Base-by-base conservation (phyloP, 495 filamentous ascomycete genomes). In the Podospora pseudocomata region DNA sequence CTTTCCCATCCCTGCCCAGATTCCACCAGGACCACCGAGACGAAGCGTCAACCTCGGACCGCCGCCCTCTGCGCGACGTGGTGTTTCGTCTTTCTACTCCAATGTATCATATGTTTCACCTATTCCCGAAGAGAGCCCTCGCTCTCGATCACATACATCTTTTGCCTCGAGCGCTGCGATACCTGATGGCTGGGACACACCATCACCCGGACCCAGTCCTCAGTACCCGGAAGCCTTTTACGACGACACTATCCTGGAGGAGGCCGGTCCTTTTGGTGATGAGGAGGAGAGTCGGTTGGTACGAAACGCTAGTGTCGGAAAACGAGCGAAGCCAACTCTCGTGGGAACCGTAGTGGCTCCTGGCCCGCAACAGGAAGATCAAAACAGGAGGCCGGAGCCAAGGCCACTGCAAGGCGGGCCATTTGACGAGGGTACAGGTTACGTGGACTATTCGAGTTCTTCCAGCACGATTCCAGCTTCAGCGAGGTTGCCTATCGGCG, bases 131-230 rank as follows among this genome's bases (percentile, higher is more conserved):
- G 93, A 97, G 74, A 83, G 86, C 63, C 83, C 86, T 1, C 82
- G 87, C 39, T 80, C 86, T 57, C 81, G 86, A 60, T 83, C 82
- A 16, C 86, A 89, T 73, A 86, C 85, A 20, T 94, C 92, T 0
- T 91, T 89, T 73, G 92, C 92, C 7, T 96, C 93, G 6, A 96
- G 92, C 76, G 86, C 87, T 64, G 90, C 87, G 0, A 91, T 96
- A 65, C 92, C 93, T 2, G 84, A 86, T 7, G 89, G 84, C 71
- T 94, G 91, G 87, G 84, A 81, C 0, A 76, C 73, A 32, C 60
- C 74, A 28, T 82, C 81, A 5, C 80, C 80, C 16, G 77, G 74
- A 4, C 77, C 71, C 19, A 83, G 82, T 63, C 80, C 78, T 6
- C 71, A 73, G 53, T 78, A 75, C 53, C 85, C 84, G 32, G 86